Base-by-base conservation (phyloP, 495 filamentous ascomycete species). In the Recurvomyces mirabilis region DNA sequence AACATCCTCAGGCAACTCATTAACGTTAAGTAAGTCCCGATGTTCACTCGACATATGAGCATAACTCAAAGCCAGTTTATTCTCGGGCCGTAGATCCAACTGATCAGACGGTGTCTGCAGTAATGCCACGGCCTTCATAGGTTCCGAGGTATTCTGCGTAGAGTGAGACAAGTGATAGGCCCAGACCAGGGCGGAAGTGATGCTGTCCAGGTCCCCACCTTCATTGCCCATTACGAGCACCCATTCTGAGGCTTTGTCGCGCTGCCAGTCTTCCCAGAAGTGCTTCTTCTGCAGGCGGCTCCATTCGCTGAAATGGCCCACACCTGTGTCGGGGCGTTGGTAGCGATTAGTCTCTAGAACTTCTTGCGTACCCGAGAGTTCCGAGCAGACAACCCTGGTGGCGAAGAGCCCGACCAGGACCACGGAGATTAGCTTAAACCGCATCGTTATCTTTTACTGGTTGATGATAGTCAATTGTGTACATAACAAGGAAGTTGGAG, bases 221-320 rank as follows among this genome's bases (percentile, higher is more conserved):
- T 58, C 55, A 23, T 58, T 58, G 17, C 55, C 55, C 31, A 41
- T 29, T 0, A 58, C 55, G 20, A 58, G 11, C 1, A 41, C 53
- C 55, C 55, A 58, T 38, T 58, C 48, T 24, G 35, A 35, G 21
- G 28, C 46, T 24, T 37, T 40, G 22, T 47, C 38, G 1, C 35
- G 40, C 35, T 58, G 55, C 52, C 55, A 58, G 25, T 58, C 55
- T 12, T 51, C 40, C 25, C 53, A 38, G 25, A 58, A 58, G 20
- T 55, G 34, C 33, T 53, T 55, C 42, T 58, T 58, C 23, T 40
- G 51, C 13, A 37, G 28, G 4, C 55, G 52, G 33, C 44, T 46
- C 55, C 55, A 58, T 39, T 58, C 52, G 38, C 39, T 46, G 38
- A 58, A 58, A 42, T 58, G 55, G 17, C 55, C 55, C 1, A 55